Base-by-base conservation (phyloP, 768 basidiomycete genomes). In the Suillus weaverae region DNA sequence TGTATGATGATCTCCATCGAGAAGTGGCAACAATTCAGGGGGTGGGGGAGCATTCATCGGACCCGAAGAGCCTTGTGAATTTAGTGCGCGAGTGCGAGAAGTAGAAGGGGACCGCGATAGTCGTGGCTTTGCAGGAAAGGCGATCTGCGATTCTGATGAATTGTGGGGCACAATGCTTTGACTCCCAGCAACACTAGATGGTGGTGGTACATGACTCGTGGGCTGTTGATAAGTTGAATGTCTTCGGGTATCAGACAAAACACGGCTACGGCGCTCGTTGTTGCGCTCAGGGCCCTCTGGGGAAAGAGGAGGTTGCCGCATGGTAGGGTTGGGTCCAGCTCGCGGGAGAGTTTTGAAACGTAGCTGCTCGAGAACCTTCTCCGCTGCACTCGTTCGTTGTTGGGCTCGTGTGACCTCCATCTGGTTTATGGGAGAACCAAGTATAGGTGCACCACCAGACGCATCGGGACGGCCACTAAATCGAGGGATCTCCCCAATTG, bases 1-100 rank as follows among this genome's bases (percentile, higher is more conserved):
- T 2, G 93, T 90, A 74, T 95, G 91, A 74, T 95, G 95, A 63
- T 89, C 91, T 10, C 97, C 97, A 71, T 99, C 90, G 14, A 99
- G 81, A 64, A 93, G 74, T 3, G 80, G 67, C 33, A 83, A 70
- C 32, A 95, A 69, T 14, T 86, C 85, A 5, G 80, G 78, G 9
- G 92, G 92, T 69, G 72, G 74, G 11, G 73, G 64, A 32, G 64
- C 54, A 51, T 67, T 68, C 14, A 64, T 36, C 22, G 69, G 44
- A 65, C 73, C 68, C 69, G 74, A 57, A 59, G 66, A 64, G 54
- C 73, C 70, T 64, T 76, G 66, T 26, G 73, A 65, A 56, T 66
- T 67, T 35, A 72, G 67, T 16, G 71, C 67, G 54, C 73, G 67
- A 54, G 71, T 69, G 68, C 76, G 77, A n/a, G 84, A 78, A 5